These are phyloP conservation scores for Cystofilobasidium macerans DNA, from an alignment of 768 basidiomycete genomes.

Conservation along the genomic window DNA sequence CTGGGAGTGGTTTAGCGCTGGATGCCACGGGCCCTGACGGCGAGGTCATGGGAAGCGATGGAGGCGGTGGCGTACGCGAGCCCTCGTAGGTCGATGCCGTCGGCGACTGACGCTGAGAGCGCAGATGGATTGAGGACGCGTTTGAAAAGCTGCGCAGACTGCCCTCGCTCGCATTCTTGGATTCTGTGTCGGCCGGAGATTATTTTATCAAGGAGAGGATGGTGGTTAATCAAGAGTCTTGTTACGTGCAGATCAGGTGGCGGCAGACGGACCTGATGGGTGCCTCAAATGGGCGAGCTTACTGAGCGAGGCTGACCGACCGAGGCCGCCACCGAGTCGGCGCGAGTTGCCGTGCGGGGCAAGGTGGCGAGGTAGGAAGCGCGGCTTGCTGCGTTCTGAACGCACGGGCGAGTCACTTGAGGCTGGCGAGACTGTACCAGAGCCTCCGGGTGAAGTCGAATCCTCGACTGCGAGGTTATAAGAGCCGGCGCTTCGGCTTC, in stretches of 20 bases:
- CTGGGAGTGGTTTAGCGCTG: too few species aligned
- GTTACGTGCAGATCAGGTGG: not conserved
- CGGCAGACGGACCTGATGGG: not conserved
- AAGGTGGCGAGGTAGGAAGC: conserved; percentile 24
- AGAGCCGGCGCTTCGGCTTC: not conserved
- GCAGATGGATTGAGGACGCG: conserved; percentile 75
- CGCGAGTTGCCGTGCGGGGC: not conserved
- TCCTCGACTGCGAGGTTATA: not conserved
- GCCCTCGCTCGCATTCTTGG: not conserved
- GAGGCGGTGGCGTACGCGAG: conserved; percentile 41
- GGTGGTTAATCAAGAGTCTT: not conserved
- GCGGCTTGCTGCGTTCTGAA: conserved; percentile 4
- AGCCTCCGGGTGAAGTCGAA: not conserved
- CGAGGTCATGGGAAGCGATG: conserved; percentile 39
- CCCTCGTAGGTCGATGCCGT: not conserved
- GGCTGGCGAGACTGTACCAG: not conserved
- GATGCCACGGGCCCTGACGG: too few species aligned
- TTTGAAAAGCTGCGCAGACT: conserved; percentile 31
- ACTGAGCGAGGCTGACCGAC: conserved; percentile 21
- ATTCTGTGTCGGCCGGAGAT: not conserved
- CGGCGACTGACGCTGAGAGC: conserved; percentile 38
- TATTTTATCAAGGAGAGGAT: too few species aligned
- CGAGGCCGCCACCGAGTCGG: not conserved
- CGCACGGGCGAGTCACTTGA: not conserved
- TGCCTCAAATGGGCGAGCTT: conserved; percentile 2